Conservation (phyloP, 192 early-diverging fungal species). For the Gaertneriomyces semiglobifer region DNA sequence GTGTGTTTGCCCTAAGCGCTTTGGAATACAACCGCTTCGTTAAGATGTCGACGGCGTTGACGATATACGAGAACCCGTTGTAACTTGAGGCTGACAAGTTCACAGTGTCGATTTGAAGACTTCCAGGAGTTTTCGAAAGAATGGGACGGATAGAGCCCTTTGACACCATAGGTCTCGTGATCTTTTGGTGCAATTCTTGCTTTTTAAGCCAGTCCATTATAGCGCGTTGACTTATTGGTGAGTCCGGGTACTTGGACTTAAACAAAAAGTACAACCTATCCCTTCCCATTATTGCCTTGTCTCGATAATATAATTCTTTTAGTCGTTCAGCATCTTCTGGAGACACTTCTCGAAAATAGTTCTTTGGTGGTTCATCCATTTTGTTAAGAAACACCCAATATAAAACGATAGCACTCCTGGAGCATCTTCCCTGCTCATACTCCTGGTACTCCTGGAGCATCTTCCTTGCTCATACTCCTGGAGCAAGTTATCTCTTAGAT, state of each 20-base stretch:
- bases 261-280: conserved; percentile 3
- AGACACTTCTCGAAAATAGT: not conserved
- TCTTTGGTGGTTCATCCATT: not conserved
- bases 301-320: conserved; percentile 4
- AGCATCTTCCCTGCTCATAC: no score
- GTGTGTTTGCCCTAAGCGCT: not conserved
- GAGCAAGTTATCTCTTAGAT: no score
- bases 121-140: no score
- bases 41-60: conserved; percentile 3
- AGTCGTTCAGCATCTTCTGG: conserved; percentile 2
- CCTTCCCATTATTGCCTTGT: not conserved
- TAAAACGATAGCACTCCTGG: no score
- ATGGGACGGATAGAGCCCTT: not conserved
- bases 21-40: not conserved
- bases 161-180: not conserved
- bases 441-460: no score
- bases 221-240: conserved; percentile 13
- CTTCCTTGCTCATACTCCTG: no score
- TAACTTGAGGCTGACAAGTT: not conserved
- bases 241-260: not conserved
- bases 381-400: not conserved
- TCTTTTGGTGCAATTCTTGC: not conserved
- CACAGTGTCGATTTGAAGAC: conserved; percentile 4
- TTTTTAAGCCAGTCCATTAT: conserved; percentile 3
- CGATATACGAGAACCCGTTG: conserved; percentile 1